Conservation (phyloP, 768 basidiomycete species). For the Hypholoma fasciculare region DNA sequence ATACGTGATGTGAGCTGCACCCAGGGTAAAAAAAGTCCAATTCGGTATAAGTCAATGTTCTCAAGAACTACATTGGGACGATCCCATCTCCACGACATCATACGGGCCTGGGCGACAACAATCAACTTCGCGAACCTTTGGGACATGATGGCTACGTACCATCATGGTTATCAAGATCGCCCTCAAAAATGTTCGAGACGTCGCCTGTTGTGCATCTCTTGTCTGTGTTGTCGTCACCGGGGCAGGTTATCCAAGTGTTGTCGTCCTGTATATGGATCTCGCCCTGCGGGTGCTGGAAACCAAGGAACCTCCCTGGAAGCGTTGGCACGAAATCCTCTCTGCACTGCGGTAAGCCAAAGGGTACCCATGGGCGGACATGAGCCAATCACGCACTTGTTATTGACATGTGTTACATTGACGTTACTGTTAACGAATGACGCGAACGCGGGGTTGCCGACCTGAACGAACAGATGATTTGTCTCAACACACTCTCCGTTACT, state of each 20-base stretch:
- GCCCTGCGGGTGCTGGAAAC: constrained; percentile 47
- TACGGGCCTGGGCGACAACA: background rate
- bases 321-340: constrained; percentile 42
- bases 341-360: background rate
- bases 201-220: constrained; percentile 51
- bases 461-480: background rate
- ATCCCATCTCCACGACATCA: constrained; percentile 5
- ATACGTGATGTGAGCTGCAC: too few species aligned
- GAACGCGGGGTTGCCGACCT: constrained; percentile 52
- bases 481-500: background rate
- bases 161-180: constrained; percentile 44
- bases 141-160: constrained; percentile 27
- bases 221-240: constrained; percentile 64
- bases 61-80: background rate
- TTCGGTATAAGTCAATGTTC: background rate
- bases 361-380: too few species aligned
- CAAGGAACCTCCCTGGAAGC: constrained; percentile 39
- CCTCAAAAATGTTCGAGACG: constrained; percentile 48
- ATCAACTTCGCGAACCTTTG: background rate
- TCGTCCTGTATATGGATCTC: constrained; percentile 38
- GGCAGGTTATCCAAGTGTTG: constrained; percentile 53
- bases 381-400: constrained; percentile 37
- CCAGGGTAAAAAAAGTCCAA: background rate
- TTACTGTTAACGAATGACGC: constrained; percentile 56
- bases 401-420: constrained; percentile 50